These are phyloP conservation scores for Mycena epipterygia DNA, from an alignment of 768 basidiomycete species.

Conservation along the genomic window DNA sequence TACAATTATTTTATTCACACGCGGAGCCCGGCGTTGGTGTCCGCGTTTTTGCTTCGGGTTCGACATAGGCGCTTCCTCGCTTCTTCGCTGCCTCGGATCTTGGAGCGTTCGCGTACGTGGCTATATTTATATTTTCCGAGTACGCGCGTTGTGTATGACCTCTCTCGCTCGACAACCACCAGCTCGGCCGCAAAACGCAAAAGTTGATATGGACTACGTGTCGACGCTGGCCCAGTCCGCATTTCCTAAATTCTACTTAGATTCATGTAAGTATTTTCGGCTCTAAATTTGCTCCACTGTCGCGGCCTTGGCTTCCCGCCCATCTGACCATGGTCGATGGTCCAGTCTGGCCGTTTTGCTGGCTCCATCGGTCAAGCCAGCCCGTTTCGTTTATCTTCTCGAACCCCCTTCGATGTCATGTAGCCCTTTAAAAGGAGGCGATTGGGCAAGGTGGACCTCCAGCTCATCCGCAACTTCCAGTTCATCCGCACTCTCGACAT, in stretches of 20 bases:
- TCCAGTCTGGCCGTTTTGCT: conserved; percentile 1
- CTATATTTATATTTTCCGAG: too few species aligned
- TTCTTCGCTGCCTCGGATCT: too few species aligned
- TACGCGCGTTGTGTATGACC: too few species aligned
- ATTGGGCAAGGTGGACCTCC: not conserved
- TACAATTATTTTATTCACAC: not conserved
- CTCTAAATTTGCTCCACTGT: conserved; percentile 16
- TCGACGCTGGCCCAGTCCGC: too few species aligned
- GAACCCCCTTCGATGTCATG: not conserved
- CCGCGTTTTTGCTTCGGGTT: too few species aligned
- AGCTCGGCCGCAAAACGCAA: too few species aligned
- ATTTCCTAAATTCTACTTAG: not conserved
- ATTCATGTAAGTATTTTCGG: not conserved
- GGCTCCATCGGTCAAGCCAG: conserved; percentile 27
- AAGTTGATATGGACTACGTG: too few species aligned
- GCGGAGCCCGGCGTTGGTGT: too few species aligned
- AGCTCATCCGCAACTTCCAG: not conserved
- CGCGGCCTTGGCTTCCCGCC: conserved; percentile 20
- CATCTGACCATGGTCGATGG: conserved; percentile 33
- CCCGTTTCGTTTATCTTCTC: conserved; percentile 33
- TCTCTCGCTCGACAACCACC: too few species aligned
- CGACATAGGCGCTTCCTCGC: too few species aligned
- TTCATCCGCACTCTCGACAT: conserved; percentile 32
- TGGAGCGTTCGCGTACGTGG: too few species aligned
- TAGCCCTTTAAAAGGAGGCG: conserved; percentile 19